Conservation (phyloP, 2,329 filamentous ascomycete genomes). For the Tolypocladium endophyticum region DNA sequence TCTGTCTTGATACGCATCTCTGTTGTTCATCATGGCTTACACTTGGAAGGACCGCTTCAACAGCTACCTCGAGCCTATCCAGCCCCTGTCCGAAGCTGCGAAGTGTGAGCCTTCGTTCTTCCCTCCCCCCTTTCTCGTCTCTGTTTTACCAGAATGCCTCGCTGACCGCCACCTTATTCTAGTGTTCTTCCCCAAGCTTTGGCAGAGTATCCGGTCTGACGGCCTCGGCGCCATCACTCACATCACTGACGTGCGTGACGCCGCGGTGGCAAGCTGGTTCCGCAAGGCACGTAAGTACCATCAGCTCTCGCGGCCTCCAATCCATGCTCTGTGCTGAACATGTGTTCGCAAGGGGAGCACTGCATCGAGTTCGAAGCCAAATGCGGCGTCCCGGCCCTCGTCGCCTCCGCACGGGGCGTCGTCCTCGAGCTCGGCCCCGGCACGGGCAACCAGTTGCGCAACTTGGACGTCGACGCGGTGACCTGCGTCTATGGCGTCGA, state of each 20-base stretch:
- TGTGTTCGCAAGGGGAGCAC: background rate
- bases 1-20: background rate
- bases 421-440: constrained; percentile 34
- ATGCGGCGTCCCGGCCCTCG: background rate
- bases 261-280: background rate
- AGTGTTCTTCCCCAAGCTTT: background rate
- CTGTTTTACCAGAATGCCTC: background rate
- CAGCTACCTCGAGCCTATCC: background rate
- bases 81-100: background rate
- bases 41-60: background rate
- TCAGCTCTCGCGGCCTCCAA: too few relatives aligned
- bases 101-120: background rate
- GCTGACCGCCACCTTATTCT: background rate
- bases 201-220: background rate
- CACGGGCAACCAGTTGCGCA: constrained; percentile 29
- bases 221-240: background rate
- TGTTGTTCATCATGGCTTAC: background rate
- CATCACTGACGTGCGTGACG: background rate
- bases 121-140: background rate
- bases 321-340: background rate
- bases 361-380: background rate
- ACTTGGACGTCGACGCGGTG: constrained; percentile 21
- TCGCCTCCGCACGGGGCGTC: constrained; percentile 13
- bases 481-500: constrained; percentile 28
- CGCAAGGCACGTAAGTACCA: background rate